Evolutionary conservation across 164 flowering plant genomes (phyloP).

Genomic region (Magnolia sinica): DNA sequence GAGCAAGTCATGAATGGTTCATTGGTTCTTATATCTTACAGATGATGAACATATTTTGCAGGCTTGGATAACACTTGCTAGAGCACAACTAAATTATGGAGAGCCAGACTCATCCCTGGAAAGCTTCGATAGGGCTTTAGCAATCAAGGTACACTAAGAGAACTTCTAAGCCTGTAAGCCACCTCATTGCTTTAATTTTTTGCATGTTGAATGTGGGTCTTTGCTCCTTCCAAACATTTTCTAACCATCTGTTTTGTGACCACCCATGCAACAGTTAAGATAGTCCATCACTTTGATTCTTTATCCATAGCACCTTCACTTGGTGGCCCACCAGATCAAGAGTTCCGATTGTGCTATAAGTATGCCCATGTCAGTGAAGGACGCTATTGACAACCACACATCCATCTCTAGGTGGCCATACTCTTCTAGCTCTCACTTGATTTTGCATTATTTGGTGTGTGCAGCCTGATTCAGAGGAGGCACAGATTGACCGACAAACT

Average conservation of each 20-base stretch:
- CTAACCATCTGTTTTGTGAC: no score
- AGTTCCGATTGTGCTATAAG: background rate
- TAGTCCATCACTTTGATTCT: no score
- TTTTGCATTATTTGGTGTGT: conserved; percentile 2
- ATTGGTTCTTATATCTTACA: background rate
- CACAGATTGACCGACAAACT: conserved; percentile 50
- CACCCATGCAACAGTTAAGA: no score
- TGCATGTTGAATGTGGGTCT: no score
- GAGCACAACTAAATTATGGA: conserved; percentile 87
- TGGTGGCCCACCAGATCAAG: no score
- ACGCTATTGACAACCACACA: background rate
- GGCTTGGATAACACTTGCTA: conserved; percentile 93
- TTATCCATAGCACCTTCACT: no score
- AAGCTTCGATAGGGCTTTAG: conserved; percentile 76
- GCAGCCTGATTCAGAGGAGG: conserved; percentile 77
- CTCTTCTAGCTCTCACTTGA: background rate
- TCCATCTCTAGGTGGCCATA: background rate
- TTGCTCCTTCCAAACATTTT: no score
- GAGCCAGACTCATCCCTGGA: conserved; percentile 80
- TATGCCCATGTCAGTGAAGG: background rate
- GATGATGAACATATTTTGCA: conserved; percentile 19
- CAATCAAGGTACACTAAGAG: conserved; percentile 47
- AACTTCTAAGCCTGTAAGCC: background rate
- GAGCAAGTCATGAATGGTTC: background rate
- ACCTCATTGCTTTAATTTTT: no score